phyloP scores from a whole-genome alignment of 495 filamentous ascomycete species.

The Cetradonia linearis region DNA sequence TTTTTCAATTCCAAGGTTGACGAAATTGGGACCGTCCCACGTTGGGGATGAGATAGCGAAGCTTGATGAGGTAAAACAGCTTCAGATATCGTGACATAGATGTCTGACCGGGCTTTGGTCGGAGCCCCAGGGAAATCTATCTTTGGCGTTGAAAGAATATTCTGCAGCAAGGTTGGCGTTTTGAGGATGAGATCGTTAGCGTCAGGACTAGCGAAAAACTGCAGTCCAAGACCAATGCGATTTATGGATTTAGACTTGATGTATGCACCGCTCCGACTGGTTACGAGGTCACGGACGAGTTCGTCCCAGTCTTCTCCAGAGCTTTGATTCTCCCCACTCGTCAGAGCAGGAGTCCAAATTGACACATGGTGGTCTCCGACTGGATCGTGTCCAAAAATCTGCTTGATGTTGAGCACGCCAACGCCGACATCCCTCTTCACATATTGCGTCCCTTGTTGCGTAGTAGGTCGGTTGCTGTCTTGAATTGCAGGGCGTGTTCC shows the following conservation, averaged over 20 bases:
- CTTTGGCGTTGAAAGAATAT: slow-evolving; percentile 66
- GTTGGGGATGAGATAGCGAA: slow-evolving; percentile 66
- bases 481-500: slow-evolving; percentile 17
- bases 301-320: slow-evolving; percentile 60
- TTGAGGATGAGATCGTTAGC: slow-evolving; percentile 68
- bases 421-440: slow-evolving; percentile 65
- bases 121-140: slow-evolving; percentile 95
- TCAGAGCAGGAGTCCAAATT: slow-evolving; percentile 63
- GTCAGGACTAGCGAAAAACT: slow-evolving; percentile 64
- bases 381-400: slow-evolving; percentile 65
- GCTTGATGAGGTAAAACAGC: slow-evolving; percentile 66
- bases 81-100: slow-evolving; percentile 78
- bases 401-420: slow-evolving; percentile 70
- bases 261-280: slow-evolving; percentile 61
- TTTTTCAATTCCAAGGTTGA: slow-evolving; percentile 53
- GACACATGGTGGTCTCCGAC: slow-evolving; percentile 59
- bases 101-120: slow-evolving; percentile 77
- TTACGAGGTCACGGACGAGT: slow-evolving; percentile 61
- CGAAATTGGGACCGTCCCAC: slow-evolving; percentile 61
- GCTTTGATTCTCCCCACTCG: slow-evolving; percentile 42
- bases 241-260: slow-evolving; percentile 60
- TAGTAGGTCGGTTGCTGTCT: slow-evolving; percentile 18
- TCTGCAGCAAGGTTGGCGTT: slow-evolving; percentile 80
- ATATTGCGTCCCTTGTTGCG: slow-evolving; percentile 25
- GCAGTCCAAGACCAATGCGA: slow-evolving; percentile 63